These are phyloP conservation scores for Penicillium longicatenatum DNA, from an alignment of 495 filamentous ascomycete species.

Conservation along the genomic window DNA sequence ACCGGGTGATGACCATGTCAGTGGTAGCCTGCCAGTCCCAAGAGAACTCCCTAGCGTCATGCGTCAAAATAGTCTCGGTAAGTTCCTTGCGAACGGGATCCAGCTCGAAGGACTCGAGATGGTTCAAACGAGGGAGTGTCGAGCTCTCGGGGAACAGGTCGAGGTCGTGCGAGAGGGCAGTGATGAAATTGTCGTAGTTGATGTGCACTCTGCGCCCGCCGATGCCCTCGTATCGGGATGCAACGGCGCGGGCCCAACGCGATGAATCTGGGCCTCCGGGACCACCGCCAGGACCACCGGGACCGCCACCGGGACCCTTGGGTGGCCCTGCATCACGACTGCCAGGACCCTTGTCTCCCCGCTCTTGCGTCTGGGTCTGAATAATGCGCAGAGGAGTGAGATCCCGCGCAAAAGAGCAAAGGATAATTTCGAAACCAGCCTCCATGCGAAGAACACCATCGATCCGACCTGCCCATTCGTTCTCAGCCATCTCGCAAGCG, in stretches of 20 bases:
- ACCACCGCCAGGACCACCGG: constrained; percentile 7
- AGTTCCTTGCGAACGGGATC: constrained; percentile 45
- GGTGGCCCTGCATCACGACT: constrained; percentile 17
- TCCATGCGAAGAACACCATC: constrained; percentile 69
- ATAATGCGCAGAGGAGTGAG: constrained; percentile 33
- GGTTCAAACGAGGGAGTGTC: constrained; percentile 48
- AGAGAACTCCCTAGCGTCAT: constrained; percentile 17
- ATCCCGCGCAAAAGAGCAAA: constrained; percentile 60
- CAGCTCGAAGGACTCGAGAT: constrained; percentile 39
- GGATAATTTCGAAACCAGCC: constrained; percentile 68
- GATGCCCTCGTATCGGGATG: constrained; percentile 61
- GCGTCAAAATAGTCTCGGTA: constrained; percentile 34
- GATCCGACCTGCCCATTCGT: constrained; percentile 50
- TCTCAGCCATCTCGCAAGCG: constrained; percentile 50
- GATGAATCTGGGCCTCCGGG: constrained; percentile 9
- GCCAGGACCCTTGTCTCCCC: background rate
- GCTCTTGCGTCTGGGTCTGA: constrained; percentile 22
- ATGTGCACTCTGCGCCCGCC: constrained; percentile 53
- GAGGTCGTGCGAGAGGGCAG: constrained; percentile 55
- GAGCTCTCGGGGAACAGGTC: constrained; percentile 48
- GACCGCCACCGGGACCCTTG: constrained; percentile 9
- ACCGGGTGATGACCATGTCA: constrained; percentile 63
- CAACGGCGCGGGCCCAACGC: constrained; percentile 43
- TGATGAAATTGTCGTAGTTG: constrained; percentile 64
- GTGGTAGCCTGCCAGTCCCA: constrained; percentile 62